Conservation (phyloP, 805 yeast species). For the Cyberlindnera galapagoensis region DNA sequence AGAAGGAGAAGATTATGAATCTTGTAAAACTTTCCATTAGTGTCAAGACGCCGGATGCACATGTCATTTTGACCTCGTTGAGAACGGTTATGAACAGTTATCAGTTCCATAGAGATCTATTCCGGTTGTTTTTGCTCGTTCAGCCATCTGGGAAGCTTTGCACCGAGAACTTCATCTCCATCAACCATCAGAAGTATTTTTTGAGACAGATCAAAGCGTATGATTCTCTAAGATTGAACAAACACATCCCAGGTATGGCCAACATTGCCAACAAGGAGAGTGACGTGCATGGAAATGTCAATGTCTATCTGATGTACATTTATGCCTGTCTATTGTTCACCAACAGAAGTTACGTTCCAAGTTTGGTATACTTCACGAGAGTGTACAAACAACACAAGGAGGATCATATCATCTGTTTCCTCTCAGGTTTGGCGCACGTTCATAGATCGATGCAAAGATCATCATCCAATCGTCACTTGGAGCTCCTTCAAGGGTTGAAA, state of each 20-base stretch:
- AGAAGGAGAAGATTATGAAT: conserved; percentile 51
- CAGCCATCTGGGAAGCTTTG: conserved; percentile 57
- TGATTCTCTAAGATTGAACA: conserved; percentile 56
- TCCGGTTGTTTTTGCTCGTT: conserved; percentile 60
- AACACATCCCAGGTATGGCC: conserved; percentile 71
- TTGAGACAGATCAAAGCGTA: conserved; percentile 85
- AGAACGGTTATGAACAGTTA: conserved; percentile 58
- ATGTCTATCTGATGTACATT: conserved; percentile 67
- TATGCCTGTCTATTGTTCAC: conserved; percentile 78
- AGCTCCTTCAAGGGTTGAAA: conserved; percentile 80
- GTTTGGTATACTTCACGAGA: conserved; percentile 69
- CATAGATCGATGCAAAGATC: conserved; percentile 91
- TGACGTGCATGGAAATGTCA: conserved; percentile 36
- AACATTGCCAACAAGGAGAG: conserved; percentile 52
- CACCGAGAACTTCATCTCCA: conserved; percentile 57
- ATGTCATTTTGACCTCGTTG: conserved; percentile 47
- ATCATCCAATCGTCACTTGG: conserved; percentile 79
- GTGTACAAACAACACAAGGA: conserved; percentile 59
- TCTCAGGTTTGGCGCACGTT: conserved; percentile 73
- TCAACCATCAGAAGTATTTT: conserved; percentile 85
- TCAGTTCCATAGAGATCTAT: conserved; percentile 69
- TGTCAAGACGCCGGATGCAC: conserved; percentile 42
- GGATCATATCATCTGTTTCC: conserved; percentile 74
- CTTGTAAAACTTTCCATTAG: conserved; percentile 64
- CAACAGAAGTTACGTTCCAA: conserved; percentile 76